Percentiles rank a stretch among this genome's conserved stretches.
phyloP scores from a whole-genome alignment of 2,329 filamentous ascomycete genomes.

The Phaeomoniella chlamydospora region DNA sequence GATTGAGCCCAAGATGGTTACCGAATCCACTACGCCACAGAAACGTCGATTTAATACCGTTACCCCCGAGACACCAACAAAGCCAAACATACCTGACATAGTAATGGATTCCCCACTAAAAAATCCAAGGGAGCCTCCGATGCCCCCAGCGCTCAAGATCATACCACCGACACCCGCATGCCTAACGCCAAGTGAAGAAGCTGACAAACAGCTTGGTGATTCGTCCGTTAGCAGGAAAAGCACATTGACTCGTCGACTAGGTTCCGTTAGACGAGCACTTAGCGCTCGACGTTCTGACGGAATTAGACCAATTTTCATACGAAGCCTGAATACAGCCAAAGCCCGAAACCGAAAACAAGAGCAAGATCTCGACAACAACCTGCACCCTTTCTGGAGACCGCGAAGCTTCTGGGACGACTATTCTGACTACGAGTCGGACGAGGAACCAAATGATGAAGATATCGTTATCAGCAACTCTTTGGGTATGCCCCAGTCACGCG shows the following conservation, averaged over 20 bases:
- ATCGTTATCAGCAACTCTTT: slow-evolving; percentile 41
- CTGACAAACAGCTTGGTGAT: slow-evolving; percentile 22
- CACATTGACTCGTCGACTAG: slow-evolving; percentile 16
- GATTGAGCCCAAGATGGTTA: slow-evolving; percentile 36
- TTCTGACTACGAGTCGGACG: slow-evolving; percentile 24
- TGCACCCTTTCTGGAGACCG: slow-evolving; percentile 50
- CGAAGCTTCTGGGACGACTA: slow-evolving; percentile 49
- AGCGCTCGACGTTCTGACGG: slow-evolving; percentile 22
- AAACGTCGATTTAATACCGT: slow-evolving; percentile 8
- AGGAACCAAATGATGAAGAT: slow-evolving; percentile 19
- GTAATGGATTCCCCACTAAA: slow-evolving; percentile 41
- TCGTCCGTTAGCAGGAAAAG: slow-evolving; percentile 10
- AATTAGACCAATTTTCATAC: slow-evolving; percentile 20
- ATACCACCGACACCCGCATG: slow-evolving; percentile 37
- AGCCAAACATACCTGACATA: slow-evolving; percentile 6
- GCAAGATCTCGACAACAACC: slow-evolving; percentile 29
- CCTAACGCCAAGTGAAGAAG: slow-evolving; percentile 20
- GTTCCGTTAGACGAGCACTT: slow-evolving; percentile 21
- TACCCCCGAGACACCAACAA: slow-evolving; percentile 12
- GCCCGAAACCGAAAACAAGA: slow-evolving; percentile 27
- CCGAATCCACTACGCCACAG: slow-evolving; percentile 13
- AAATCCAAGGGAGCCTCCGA: slow-evolving; percentile 42
- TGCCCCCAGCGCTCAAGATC: slow-evolving; percentile 40
- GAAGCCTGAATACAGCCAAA: slow-evolving; percentile 23
- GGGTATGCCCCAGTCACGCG: slow-evolving; percentile 35